Conservation (phyloP, 495 filamentous ascomycete genomes). For the Penicillium psychrofluorescens region DNA sequence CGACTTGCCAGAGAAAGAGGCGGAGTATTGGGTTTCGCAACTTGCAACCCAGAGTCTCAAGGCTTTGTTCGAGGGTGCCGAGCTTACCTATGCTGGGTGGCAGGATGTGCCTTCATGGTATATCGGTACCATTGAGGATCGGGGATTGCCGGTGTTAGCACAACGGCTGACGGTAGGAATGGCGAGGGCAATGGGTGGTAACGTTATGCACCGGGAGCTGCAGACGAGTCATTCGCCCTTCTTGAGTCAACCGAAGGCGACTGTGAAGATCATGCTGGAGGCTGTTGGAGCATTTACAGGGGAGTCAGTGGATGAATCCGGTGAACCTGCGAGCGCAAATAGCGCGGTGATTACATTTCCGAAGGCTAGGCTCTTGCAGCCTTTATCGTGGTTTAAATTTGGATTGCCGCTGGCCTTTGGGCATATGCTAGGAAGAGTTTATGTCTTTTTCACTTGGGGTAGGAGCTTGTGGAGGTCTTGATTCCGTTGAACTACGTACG, state of each 20-base stretch:
- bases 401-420: constrained; percentile 11
- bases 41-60: constrained; percentile 24
- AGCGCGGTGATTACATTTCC: constrained; percentile 2
- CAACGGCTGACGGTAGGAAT: constrained; percentile 25
- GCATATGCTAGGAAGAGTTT: constrained; percentile 4
- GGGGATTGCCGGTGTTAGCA: constrained; percentile 21
- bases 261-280: constrained; percentile 17
- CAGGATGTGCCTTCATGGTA: constrained; percentile 24
- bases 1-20: constrained; percentile 20
- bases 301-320: background rate
- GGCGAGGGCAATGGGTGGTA: constrained; percentile 20
- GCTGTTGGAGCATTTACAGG: constrained; percentile 19
- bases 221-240: constrained; percentile 28
- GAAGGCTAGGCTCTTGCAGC: background rate
- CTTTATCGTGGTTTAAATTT: constrained; percentile 8
- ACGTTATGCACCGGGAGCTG: constrained; percentile 22
- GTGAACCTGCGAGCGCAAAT: background rate
- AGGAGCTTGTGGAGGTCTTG: constrained; percentile 7
- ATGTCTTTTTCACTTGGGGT: constrained; percentile 5
- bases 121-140: constrained; percentile 24
- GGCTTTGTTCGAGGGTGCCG: constrained; percentile 24
- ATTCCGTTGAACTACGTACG: background rate
- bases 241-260: constrained; percentile 22
- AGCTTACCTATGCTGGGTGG: constrained; percentile 25
- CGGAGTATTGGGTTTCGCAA: constrained; percentile 14